A percentile compares a stretch with the other conserved stretches of the same genome.
Evolutionary conservation across 495 filamentous ascomycete genomes (phyloP).

Genomic region (Tuber umbilicatum): DNA sequence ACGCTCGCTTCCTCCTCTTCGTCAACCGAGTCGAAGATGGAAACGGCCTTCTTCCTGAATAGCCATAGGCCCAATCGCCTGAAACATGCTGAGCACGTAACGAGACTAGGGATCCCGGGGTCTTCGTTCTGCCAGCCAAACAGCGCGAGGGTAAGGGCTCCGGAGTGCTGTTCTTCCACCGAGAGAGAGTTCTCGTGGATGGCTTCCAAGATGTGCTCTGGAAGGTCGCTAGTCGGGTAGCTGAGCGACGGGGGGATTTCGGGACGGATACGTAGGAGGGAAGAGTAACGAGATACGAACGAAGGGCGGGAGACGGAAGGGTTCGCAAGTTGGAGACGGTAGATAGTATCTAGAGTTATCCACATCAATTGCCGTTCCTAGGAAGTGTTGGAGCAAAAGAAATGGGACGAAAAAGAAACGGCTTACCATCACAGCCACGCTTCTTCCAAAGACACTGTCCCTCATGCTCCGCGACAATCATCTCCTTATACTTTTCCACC

Average conservation of each 20-base stretch:
- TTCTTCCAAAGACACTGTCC: slow-evolving; percentile 80
- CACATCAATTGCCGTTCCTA: neutral
- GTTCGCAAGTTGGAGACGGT: slow-evolving; percentile 48
- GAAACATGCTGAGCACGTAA: slow-evolving; percentile 75
- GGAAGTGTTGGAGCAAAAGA: neutral
- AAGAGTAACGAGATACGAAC: slow-evolving; percentile 45
- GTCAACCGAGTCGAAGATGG: slow-evolving; percentile 20
- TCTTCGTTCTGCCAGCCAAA: slow-evolving; percentile 80
- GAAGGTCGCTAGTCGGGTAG: slow-evolving; percentile 48
- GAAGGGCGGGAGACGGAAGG: slow-evolving; percentile 46
- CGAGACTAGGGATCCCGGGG: slow-evolving; percentile 59
- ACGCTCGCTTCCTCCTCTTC: slow-evolving; percentile 38
- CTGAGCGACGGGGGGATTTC: slow-evolving; percentile 50
- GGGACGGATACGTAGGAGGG: slow-evolving; percentile 47
- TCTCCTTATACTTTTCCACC: slow-evolving; percentile 65
- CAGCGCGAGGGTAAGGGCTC: slow-evolving; percentile 68
- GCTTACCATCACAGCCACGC: slow-evolving; percentile 39
- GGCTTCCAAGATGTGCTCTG: slow-evolving; percentile 10
- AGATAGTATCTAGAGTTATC: slow-evolving; percentile 46
- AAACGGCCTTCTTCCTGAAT: slow-evolving; percentile 57
- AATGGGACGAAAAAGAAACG: neutral
- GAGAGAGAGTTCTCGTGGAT: slow-evolving; percentile 1
- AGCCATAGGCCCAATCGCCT: slow-evolving; percentile 89
- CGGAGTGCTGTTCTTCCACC: slow-evolving; percentile 23
- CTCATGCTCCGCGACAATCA: slow-evolving; percentile 70